Conservation (phyloP, 441 rosid genomes). For the Populus hybrid region DNA sequence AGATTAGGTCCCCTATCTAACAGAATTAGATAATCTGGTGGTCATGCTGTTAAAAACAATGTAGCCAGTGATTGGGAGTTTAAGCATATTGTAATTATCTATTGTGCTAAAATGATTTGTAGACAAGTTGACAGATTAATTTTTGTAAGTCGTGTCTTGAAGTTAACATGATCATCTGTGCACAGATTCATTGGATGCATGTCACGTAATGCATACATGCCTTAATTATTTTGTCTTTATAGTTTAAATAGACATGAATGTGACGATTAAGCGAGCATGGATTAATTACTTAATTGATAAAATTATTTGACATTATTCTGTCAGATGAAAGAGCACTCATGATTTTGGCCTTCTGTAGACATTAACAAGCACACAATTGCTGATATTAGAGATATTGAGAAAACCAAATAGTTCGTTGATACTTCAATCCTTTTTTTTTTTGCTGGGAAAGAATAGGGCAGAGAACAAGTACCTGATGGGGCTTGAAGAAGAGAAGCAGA, state of each 20-base stretch:
- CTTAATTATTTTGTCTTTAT: background rate
- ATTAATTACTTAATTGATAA: background rate
- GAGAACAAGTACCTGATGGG: conserved; percentile 35
- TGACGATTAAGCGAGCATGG: background rate
- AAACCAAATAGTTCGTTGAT: background rate
- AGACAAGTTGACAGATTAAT: background rate
- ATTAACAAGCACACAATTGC: background rate
- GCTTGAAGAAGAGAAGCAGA: conserved; percentile 46
- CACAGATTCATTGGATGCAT: background rate
- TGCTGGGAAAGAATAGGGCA: background rate
- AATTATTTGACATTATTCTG: background rate
- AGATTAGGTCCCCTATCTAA: conserved; percentile 11
- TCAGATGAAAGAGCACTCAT: background rate
- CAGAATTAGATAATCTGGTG: background rate
- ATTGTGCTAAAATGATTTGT: background rate
- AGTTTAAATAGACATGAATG: no score
- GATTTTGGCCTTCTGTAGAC: background rate
- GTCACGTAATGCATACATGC: background rate
- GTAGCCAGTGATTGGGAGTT: conserved; percentile 18
- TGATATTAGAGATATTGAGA: background rate
- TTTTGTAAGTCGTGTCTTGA: background rate
- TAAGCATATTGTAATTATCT: conserved; percentile 2
- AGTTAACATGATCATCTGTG: background rate
- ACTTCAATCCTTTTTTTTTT: no score
- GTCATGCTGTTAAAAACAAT: background rate